Percentiles rank a stretch among this genome's conserved stretches.
phyloP scores from a whole-genome alignment of 75 land plant species.

The Picea sitchensis region DNA sequence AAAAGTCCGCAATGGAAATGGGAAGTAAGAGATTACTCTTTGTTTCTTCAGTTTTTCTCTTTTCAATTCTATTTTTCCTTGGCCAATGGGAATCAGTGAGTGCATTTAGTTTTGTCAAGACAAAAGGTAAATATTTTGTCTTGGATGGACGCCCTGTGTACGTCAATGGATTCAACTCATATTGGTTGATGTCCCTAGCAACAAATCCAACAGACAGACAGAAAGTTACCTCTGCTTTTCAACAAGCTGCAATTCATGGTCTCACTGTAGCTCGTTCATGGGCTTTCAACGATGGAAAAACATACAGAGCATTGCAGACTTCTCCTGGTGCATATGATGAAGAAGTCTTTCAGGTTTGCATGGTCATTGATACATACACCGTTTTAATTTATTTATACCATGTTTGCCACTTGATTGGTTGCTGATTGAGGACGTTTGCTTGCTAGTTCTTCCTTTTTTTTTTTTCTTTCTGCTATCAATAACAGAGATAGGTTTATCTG shows the following conservation, averaged over 20 bases:
- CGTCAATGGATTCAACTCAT: conserved; percentile 81
- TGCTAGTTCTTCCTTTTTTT: no score
- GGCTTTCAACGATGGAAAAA: conserved; percentile 64
- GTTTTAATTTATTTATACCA: no score
- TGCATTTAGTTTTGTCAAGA: conserved; percentile 26
- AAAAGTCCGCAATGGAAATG: no score
- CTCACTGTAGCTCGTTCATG: conserved; percentile 65
- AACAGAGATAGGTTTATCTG: no score
- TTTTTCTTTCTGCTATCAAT: no score
- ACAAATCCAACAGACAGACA: conserved; percentile 34
- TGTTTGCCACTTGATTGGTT: no score
- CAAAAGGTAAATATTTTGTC: conserved; percentile 35
- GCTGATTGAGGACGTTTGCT: no score
- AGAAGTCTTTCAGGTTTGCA: conserved; percentile 28
- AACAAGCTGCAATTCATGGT: conserved; percentile 46
- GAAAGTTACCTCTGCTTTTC: conserved; percentile 36
- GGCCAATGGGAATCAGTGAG: no score
- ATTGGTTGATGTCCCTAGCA: conserved; percentile 71
- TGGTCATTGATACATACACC: no score
- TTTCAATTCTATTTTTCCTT: no score
- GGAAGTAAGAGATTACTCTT: no score
- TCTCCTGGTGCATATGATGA: conserved; percentile 46
- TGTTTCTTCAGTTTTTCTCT: no score
- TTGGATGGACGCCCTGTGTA: conserved; percentile 52
- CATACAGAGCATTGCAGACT: conserved; percentile 24